Base-by-base conservation (phyloP, 2,329 filamentous ascomycete species). In the Volutella citrinella region DNA sequence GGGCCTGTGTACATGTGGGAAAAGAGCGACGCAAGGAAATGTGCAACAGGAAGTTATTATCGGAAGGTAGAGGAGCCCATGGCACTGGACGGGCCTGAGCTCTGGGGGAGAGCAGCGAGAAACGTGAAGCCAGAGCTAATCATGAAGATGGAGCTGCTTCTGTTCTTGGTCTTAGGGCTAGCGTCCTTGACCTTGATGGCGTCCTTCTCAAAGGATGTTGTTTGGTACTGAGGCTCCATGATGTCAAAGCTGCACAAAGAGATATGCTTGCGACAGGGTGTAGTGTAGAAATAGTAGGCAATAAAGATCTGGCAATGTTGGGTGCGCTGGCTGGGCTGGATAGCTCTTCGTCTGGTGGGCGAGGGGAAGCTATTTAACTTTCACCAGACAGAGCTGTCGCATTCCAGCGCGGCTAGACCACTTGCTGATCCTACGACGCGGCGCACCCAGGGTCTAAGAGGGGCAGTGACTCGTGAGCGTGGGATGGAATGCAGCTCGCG, bases 61-160 rank as follows among this genome's bases (percentile, higher is more conserved):
- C 50, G 48, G 23, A 49, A 54, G 14, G 51, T 52, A 7, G 50
- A 54, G 10, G 50, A 50, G 31, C 50, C 44, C 30, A 54, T 38
- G 23, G 50, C 51, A 10, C 44, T 30, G 5, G 47, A 47, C 11
- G 39, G 32, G 19, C 30, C 43, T 17, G 48, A 35, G 31, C 37
- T 39, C 20, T 52, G 48, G 24, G 50, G 48, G 17, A 54, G 46
- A 22, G 50, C 50, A 21, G 50, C 50, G 12, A 54, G 38, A 30
- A 54, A 54, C 18, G 50, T 54, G 34, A 54, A 52, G 42, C 50
- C 50, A 8, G 50, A 54, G 18, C 48, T 54, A 33, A 54, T 50
- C 38, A 50, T 54, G 19, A 52, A 38, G 27, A 54, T 40, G 13
- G 50, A 54, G 22, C 45, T 41, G 31, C 50, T 54, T 38, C 50